Conservation (phyloP, 768 basidiomycete genomes). For the Thelephora ganbajun region DNA sequence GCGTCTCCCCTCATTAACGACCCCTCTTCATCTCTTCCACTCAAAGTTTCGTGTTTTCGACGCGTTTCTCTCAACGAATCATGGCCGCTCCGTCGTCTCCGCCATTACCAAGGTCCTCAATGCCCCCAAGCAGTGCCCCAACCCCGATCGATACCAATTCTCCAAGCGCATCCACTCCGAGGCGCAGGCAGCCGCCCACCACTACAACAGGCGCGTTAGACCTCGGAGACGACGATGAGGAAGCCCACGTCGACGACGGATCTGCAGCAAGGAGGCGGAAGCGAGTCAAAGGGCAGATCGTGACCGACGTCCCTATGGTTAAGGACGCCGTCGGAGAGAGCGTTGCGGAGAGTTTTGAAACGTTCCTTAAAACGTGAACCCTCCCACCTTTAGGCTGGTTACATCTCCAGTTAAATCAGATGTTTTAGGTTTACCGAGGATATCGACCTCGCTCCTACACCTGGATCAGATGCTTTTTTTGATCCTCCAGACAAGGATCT, state of each 20-base stretch:
- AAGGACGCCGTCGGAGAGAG: slow-evolving; percentile 93
- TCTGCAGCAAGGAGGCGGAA: slow-evolving; percentile 20
- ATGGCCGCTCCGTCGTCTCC: slow-evolving; percentile 53
- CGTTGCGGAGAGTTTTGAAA: slow-evolving; percentile 83
- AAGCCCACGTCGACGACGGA: slow-evolving; percentile 22
- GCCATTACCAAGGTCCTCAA: slow-evolving; percentile 33
- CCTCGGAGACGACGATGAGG: slow-evolving; percentile 30
- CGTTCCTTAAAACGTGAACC: slow-evolving; percentile 80
- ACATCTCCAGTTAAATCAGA: not conserved
- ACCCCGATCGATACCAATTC: slow-evolving; percentile 26
- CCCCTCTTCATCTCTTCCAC: slow-evolving; percentile 6
- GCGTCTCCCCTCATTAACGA: slow-evolving; percentile 8
- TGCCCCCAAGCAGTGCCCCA: slow-evolving; percentile 37
- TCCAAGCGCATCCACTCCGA: slow-evolving; percentile 18
- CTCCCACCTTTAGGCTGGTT: not conserved
- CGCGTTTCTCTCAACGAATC: slow-evolving; percentile 5
- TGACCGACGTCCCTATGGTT: slow-evolving; percentile 70
- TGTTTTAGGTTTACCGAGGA: slow-evolving; percentile 69
- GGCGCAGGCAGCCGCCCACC: slow-evolving; percentile 9
- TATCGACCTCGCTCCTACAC: slow-evolving; percentile 66
- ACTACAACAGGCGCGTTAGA: slow-evolving; percentile 18
- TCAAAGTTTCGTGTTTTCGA: slow-evolving; percentile 12
- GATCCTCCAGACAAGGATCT: slow-evolving; percentile 46
- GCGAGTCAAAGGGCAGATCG: slow-evolving; percentile 30
- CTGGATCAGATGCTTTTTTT: slow-evolving; percentile 56